Conservation (phyloP, 2,329 filamentous ascomycete genomes). For the Aspergillus sp. region DNA sequence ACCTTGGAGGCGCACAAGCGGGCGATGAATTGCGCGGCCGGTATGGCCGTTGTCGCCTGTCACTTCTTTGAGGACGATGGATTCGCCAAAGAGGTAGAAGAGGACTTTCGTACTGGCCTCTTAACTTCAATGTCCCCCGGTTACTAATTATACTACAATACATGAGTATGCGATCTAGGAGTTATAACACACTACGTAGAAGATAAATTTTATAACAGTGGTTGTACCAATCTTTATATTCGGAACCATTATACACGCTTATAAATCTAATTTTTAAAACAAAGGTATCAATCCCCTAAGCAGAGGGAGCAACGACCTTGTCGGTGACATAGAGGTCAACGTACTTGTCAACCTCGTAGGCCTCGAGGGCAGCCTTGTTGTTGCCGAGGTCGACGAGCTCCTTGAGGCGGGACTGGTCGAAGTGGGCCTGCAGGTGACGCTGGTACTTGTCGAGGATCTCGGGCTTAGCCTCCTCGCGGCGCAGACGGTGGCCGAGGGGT, state of each 20-base stretch:
- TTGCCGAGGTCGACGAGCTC: slow-evolving; percentile 78
- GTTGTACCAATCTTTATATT: background rate
- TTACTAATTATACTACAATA: background rate
- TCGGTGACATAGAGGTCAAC: slow-evolving; percentile 77
- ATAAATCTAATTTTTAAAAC: slow-evolving; percentile 10
- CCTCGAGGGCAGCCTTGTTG: slow-evolving; percentile 72
- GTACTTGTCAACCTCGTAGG: slow-evolving; percentile 85
- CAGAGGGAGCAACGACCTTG: slow-evolving; percentile 35
- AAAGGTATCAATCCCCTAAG: slow-evolving; percentile 14
- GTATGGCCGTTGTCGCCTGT: slow-evolving; percentile 33
- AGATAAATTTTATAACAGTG: background rate
- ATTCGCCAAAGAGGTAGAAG: slow-evolving; percentile 27
- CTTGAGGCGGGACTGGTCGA: slow-evolving; percentile 72
- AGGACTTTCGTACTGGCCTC: slow-evolving; percentile 20
- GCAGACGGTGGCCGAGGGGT: slow-evolving; percentile 85
- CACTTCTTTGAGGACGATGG: slow-evolving; percentile 28
- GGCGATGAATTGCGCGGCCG: slow-evolving; percentile 33
- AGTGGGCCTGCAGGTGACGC: slow-evolving; percentile 85
- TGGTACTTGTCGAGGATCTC: slow-evolving; percentile 95
- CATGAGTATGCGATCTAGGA: too few species aligned
- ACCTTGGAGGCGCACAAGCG: slow-evolving; percentile 50
- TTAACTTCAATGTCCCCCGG: background rate
- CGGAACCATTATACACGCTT: slow-evolving; percentile 1
- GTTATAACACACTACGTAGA: background rate
- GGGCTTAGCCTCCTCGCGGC: slow-evolving; percentile 95